Evolutionary conservation across 2,329 filamentous ascomycete genomes (phyloP), one percentile per base, ranked within the genome.

Genomic region (Alternaria solani): DNA sequence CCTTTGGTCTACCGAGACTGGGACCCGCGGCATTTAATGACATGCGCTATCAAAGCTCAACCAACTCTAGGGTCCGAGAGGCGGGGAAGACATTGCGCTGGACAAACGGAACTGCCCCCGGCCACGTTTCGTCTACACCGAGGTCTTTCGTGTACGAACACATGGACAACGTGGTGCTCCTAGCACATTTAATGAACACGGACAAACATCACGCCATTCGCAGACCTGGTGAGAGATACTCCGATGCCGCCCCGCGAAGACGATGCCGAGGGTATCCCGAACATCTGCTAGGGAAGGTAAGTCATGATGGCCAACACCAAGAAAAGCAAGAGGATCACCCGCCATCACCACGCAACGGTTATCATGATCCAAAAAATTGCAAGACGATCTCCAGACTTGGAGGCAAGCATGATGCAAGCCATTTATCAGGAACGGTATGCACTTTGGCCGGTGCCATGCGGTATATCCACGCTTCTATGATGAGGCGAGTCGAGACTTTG

Each of bases 141-240:
- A 43, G 51, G 36, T 43, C 20, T 12, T 36, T 48, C 23, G 28
- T 30, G 51, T 59, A 59, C 57, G 57, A 49, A 36, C 57, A 56
- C 57, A 44, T 49, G 52, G 52, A 54, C 43, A 55, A 25, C 53
- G 36, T 25, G 32, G 51, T 55, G 57, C 57, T 55, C 51, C 44
- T 55, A 55, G 36, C 44, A 41, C 30, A 12, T 38, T 43, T 23
- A 12, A 30, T 44, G 30, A 57, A 41, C 30, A 32, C 38, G 54
- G 46, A 36, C 20, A 30, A 20, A 12, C 32, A 39, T 51, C 30
- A 20, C 25, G 48, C 41, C 39, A 18, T 25, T 34, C 48, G 34
- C 26, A 34, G n/a, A 46, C 41, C 48, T 16, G 38, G 39, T n/a
- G 51, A 23, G 25, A 32, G 25, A 25, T n/a, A 34, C 48, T 53